Percentiles rank a stretch among this genome's conserved stretches.
phyloP scores from a whole-genome alignment of 2,329 filamentous ascomycete species.

The Aspergillus sp. region DNA sequence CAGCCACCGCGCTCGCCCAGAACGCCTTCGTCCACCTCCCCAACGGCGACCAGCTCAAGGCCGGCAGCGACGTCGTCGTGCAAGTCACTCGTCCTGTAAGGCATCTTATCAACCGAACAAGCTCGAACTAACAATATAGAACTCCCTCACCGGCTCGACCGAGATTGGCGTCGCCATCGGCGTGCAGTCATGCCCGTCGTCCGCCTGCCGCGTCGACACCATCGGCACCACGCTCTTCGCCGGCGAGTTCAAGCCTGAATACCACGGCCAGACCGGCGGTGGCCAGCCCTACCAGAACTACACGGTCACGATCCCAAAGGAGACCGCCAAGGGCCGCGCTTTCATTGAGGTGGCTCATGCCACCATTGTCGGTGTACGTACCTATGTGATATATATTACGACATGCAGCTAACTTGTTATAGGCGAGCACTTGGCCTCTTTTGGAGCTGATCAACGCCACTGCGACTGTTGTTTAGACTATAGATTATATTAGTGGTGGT shows the following conservation, averaged over 20 bases:
- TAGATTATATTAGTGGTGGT: no score
- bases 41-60: constrained; percentile 15
- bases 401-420: background rate
- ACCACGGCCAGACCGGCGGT: constrained; percentile 20
- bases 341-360: constrained; percentile 31
- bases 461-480: constrained; percentile 21
- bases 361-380: constrained; percentile 31
- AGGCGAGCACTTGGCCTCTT: constrained; percentile 25
- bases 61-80: constrained; percentile 23
- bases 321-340: constrained; percentile 14
- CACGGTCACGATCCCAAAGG: constrained; percentile 26
- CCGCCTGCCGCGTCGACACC: constrained; percentile 19
- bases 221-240: constrained; percentile 30
- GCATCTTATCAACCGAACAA: background rate
- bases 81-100: constrained; percentile 33
- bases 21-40: constrained; percentile 27
- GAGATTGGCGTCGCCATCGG: constrained; percentile 34
- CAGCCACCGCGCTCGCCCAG: constrained; percentile 27
- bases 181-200: constrained; percentile 24
- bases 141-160: constrained; percentile 25
- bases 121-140: constrained; percentile 13
- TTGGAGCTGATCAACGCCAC: constrained; percentile 28
- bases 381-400: background rate
- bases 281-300: constrained; percentile 33
- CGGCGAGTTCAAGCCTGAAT: constrained; percentile 28